Base-by-base conservation (phyloP, 768 basidiomycete genomes). In the Macrolepiota dolichaula region DNA sequence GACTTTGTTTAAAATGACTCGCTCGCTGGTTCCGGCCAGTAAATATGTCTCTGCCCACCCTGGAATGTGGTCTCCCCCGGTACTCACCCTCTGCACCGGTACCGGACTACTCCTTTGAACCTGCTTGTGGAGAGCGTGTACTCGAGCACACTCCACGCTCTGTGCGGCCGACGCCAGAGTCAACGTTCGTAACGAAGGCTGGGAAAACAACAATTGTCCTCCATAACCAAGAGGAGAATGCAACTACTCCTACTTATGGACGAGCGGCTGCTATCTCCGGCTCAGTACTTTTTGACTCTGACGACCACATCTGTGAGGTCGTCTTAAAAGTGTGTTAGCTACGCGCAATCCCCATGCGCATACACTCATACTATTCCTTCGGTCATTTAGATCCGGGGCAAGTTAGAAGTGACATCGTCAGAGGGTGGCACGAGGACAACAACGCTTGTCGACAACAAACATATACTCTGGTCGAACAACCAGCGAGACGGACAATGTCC, bases 51-150 rank as follows among this genome's bases (percentile, higher is more conserved):
- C 57, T 47, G 52, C 67, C 51, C 13, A 32, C 51, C 24, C 17
- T 24, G 32, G 6, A 11, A 22, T 62, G 65, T 35, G 63, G 62
- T 6, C 74, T 85, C 35, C 85, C 88, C 19, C 69, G 68, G 5
- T 89, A 89, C 67, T 77, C 84, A 0, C 77, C 82, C 1, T 81
- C 85, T 5, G 71, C 72, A 1, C 81, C 82, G 27, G 77, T 81
- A 1, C 88, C 88, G 1, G 68, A 73, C 7, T 91, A 90, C 67
- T 85, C 88, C 51, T 78, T 70, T 37, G 79, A 79, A 27, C 86
- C 83, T 36, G 69, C 76, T 3, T 73, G 71, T 2, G 83, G 79
- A 27, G 88, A 90, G 65, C 73, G 75, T 56, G 75, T 76, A 17
- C 79, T 90, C 7, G 80, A 84, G 44, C 77, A 76, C 47, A 81